Base-by-base conservation (phyloP, 805 yeast genomes). In the Yarrowia sp. region DNA sequence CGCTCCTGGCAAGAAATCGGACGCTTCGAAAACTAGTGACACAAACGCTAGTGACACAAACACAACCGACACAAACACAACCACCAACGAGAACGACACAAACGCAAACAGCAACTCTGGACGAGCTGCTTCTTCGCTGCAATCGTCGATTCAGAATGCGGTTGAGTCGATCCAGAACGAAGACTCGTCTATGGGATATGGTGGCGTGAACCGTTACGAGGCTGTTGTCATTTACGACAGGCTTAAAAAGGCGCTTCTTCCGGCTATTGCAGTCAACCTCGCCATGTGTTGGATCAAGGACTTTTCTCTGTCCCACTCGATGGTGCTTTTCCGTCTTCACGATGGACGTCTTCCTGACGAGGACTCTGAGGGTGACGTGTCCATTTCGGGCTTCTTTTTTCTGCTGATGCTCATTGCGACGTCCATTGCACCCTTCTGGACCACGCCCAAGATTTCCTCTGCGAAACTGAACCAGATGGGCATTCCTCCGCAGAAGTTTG, bases 281-380 rank as follows among this genome's bases (percentile, higher is more conserved):
- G 61, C 61, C 47, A 55, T 55, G 47, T 55, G 61, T 9, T 39
- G 47, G 61, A 55, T 55, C 61, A 39, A 38, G 61, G 61, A 39
- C 47, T 55, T 55, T 27, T 55, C 61, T 13, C 36, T 38, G 22
- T 38, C 46, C 19, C 46, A 38, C 8, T 38, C 61, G n/a, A 38
- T 55, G 47, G 27, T 55, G 13, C 47, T 55, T 6, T 55, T 55
- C 22, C 47, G 36, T 5, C n/a, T 55, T 14, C 42, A 21, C 3
- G 38, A 39, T n/a, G 61, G 61, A 3, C n/a, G 16, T 2, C 16
- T 31, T 1, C 61, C 61, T n/a, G 61, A 55, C 14, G 47, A 55
- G 6, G 61, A 55, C 14, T 19, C 29, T 16, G 47, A 55, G 33
- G 29, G 19, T 2, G 47, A 29, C 6, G 61, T 27, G 9, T 10